Conservation (phyloP, 75 land plant genomes). For the Adiantum capillusveneris region DNA sequence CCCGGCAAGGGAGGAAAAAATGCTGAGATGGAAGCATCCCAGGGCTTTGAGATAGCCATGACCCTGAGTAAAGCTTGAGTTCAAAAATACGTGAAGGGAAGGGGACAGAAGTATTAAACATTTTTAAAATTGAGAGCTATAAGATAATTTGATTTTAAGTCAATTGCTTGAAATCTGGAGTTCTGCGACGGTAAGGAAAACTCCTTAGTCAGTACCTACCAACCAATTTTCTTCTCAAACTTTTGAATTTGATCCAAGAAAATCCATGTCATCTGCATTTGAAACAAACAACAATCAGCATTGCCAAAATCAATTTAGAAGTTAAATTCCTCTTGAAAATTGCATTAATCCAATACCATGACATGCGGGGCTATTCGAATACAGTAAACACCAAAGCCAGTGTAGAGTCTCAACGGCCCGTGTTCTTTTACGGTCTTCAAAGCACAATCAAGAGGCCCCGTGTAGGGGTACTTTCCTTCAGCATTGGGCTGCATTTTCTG, state of each 20-base stretch:
- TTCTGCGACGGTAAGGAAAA: too few species aligned
- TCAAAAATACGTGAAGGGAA: too few species aligned
- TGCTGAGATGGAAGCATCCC: too few species aligned
- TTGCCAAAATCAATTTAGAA: not conserved
- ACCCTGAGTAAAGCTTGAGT: too few species aligned
- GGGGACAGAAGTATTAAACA: too few species aligned
- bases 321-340: not conserved
- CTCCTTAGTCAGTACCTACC: conserved; percentile 20
- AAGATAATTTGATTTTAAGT: too few species aligned
- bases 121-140: too few species aligned
- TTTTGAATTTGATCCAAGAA: conserved; percentile 94
- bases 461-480: conserved; percentile 75
- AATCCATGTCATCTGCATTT: conserved; percentile 92
- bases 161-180: too few species aligned
- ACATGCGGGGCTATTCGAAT: conserved; percentile 97
- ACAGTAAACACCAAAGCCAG: conserved; percentile 96
- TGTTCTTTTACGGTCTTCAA: conserved; percentile 67
- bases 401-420: conserved; percentile 89
- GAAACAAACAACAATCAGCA: conserved; percentile 8
- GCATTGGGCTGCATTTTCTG: conserved; percentile 99
- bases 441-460: conserved; percentile 85
- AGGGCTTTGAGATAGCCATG: too few species aligned
- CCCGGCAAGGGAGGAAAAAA: too few species aligned
- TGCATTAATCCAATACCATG: conserved; percentile 48
- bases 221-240: conserved; percentile 47